Evolutionary conservation across 441 rosid genomes (phyloP).

Genomic region (Breynia disticha): DNA sequence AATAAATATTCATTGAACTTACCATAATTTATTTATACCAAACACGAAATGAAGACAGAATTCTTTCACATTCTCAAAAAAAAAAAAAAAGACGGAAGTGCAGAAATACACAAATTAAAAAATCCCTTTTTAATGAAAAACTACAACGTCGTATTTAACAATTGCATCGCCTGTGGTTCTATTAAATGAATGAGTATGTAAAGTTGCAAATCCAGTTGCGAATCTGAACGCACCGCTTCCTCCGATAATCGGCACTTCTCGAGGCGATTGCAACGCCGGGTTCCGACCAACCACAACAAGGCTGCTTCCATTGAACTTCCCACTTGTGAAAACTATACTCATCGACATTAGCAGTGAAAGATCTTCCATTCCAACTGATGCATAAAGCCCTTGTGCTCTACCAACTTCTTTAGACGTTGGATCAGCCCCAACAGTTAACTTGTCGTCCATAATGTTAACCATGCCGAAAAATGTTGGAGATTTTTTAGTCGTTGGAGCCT

Average conservation of each 20-base stretch:
- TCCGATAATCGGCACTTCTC: conserved; percentile 71
- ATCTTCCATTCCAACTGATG: conserved; percentile 38
- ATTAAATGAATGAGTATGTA: conserved; percentile 36
- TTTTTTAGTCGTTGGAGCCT: conserved; percentile 10
- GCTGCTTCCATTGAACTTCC: conserved; percentile 55
- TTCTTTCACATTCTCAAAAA: no score
- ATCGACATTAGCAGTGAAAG: conserved; percentile 48
- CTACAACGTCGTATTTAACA: conserved; percentile 43
- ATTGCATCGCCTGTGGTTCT: conserved; percentile 44
- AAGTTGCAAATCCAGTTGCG: conserved; percentile 62
- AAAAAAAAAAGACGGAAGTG: no score
- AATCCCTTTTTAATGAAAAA: conserved; percentile 2
- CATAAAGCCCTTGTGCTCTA: conserved; percentile 42
- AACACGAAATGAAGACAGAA: no score
- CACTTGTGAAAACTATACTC: conserved; percentile 46
- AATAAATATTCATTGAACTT: no score
- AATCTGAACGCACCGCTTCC: conserved; percentile 66
- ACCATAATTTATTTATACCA: no score
- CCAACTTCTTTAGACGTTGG: conserved; percentile 29
- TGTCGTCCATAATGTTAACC: conserved; percentile 27
- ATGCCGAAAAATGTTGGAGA: conserved; percentile 25
- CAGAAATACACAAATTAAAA: no score
- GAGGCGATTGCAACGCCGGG: conserved; percentile 25
- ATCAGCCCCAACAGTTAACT: conserved; percentile 32
- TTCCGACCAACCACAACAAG: conserved; percentile 55